phyloP scores from a whole-genome alignment of 257 asterid genomes.

The Gentiana macrophylla region DNA sequence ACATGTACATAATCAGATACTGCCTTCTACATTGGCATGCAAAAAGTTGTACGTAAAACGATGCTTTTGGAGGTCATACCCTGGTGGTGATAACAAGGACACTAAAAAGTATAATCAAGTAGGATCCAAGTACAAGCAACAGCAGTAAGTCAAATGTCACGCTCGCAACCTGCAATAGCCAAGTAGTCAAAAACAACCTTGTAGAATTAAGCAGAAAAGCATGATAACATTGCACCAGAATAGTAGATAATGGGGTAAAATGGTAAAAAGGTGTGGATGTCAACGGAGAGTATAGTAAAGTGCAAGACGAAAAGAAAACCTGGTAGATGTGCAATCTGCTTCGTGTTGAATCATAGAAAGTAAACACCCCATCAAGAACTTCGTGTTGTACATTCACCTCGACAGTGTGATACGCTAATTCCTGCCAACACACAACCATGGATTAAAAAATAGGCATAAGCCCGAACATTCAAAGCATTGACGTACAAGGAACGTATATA shows the following conservation, averaged over 20 bases:
- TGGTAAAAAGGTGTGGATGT: no score
- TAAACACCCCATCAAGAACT: slow-evolving; percentile 67
- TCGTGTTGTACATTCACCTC: slow-evolving; percentile 74
- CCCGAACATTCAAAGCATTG: no score
- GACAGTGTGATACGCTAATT: slow-evolving; percentile 54
- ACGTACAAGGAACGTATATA: no score
- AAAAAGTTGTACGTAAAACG: neutral
- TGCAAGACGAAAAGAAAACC: slow-evolving; percentile 27
- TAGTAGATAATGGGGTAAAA: no score
- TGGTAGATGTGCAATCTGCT: slow-evolving; percentile 70
- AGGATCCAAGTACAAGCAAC: slow-evolving; percentile 78
- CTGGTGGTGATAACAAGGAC: slow-evolving; percentile 70
- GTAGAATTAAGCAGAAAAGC: no score
- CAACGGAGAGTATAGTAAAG: no score
- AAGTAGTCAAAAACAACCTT: no score
- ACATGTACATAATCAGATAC: slow-evolving; percentile 7
- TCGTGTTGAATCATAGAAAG: slow-evolving; percentile 75
- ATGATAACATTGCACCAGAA: no score
- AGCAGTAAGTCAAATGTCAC: slow-evolving; percentile 86
- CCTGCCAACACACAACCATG: slow-evolving; percentile 31
- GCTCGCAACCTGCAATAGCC: slow-evolving; percentile 65
- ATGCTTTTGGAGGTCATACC: slow-evolving; percentile 32
- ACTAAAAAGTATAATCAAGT: slow-evolving; percentile 71
- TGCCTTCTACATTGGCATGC: neutral
- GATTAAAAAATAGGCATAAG: neutral